Evolutionary conservation across 306 rosid genomes (phyloP).

Genomic region (Inga oerstediana): DNA sequence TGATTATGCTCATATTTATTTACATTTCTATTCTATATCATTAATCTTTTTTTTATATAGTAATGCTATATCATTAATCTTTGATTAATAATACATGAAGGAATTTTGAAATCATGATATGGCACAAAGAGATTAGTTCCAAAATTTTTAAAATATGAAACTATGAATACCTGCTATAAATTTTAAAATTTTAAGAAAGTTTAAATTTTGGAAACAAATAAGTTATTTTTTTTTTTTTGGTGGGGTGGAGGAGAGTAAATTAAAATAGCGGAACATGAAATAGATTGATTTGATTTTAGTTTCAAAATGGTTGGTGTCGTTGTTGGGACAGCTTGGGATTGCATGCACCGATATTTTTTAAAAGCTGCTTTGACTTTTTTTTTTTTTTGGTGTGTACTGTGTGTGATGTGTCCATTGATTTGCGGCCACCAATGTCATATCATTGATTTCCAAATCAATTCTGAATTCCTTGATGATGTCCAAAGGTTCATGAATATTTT

Average conservation of each 20-base stretch:
- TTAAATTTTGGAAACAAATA: no score
- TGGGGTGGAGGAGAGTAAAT: no score
- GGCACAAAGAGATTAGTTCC: neutral
- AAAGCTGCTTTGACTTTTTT: constrained; percentile 19
- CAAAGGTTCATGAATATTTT: neutral
- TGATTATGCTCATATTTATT: neutral
- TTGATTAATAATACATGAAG: neutral
- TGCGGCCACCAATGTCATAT: neutral
- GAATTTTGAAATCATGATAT: neutral
- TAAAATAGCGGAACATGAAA: neutral
- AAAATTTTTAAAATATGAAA: neutral
- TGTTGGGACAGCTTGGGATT: constrained; percentile 6
- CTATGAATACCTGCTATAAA: neutral
- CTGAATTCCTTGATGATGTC: neutral
- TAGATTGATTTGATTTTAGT: neutral
- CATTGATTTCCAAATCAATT: neutral
- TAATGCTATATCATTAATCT: neutral
- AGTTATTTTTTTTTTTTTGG: no score
- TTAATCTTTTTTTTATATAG: no score
- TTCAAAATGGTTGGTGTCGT: neutral
- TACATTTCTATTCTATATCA: neutral
- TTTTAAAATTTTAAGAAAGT: no score
- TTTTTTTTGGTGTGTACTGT: neutral
- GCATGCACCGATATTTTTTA: neutral
- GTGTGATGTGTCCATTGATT: neutral